Evolutionary conservation across 257 asterid genomes (phyloP), one percentile per base, ranked within the genome.

Genomic region (Solanum habrochaites): DNA sequence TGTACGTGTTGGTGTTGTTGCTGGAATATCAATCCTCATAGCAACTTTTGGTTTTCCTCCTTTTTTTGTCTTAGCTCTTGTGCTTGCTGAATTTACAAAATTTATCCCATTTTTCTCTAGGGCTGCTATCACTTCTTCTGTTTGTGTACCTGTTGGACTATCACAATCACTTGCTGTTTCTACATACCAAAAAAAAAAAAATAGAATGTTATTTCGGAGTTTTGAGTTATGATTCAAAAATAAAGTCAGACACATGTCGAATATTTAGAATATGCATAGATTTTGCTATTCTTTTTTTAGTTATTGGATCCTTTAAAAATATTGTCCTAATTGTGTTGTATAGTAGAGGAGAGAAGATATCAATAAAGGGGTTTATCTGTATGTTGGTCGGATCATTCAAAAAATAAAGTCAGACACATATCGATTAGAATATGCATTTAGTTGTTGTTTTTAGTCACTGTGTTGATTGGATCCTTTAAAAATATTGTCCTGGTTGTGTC

Each of bases 11-110:
- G 99, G 99, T 16, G 96, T 95, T 8, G 98, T 95, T 2, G 96
- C 95, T 73, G 99, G 99, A 85, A 97, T 95, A 25, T 97, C 98
- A 39, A 95, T 93, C 88, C 94, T 93, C 93, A 92, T 84, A 4
- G 93, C 94, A 91, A 88, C 86, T 87, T 94, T 95, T 8, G 96
- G 93, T 85, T 92, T 94, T 70, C 96, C 94, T 0, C 89, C 89
- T 85, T 90, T 92, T 12, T 71, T 77, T 1, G 92, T 88, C 85
- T 94, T 93, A 21, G 90, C 88, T 83, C 90, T 85, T 25, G 93
- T 85, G 70, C 82, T 87, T 2, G 95, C 92, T 20, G 98, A 88
- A 27, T 93, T 93, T 0, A 92, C 89, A 13, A 95, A 91, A 83
- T 92, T 93, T 25, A 93, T 87, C 0, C 98, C 98, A 31, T 94